Evolutionary conservation across 305 asterid genomes (phyloP).

Genomic region (Coffea humblotiana): DNA sequence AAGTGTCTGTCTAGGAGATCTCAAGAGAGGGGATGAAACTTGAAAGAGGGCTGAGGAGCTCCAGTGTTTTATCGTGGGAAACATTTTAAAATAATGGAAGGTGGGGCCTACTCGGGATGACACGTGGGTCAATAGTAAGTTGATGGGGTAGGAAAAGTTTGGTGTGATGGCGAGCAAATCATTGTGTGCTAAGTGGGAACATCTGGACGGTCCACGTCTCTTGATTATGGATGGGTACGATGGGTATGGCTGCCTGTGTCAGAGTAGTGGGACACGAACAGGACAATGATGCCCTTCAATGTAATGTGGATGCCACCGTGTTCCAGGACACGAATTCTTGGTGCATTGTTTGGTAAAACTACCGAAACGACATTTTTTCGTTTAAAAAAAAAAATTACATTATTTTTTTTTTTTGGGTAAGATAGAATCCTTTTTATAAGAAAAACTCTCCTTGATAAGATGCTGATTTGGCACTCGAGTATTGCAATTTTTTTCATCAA

Average conservation of each 20-base stretch:
- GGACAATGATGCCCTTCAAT: conserved; percentile 9
- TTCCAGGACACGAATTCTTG: no score
- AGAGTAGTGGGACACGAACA: conserved; percentile 14
- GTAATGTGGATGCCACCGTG: no score
- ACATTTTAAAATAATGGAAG: conserved; percentile 10
- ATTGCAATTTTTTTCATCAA: no score
- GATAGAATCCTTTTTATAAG: no score
- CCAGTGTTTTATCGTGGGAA: not conserved
- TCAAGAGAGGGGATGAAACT: not conserved
- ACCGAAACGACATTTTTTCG: no score
- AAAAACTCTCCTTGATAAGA: no score
- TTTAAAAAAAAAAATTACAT: no score
- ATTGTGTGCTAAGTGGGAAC: conserved; percentile 34
- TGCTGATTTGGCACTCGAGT: no score
- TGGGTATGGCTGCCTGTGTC: conserved; percentile 22
- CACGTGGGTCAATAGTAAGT: conserved; percentile 46
- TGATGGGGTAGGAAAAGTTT: conserved; percentile 41
- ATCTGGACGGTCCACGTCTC: conserved; percentile 46
- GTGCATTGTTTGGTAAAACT: no score
- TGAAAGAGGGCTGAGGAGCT: not conserved
- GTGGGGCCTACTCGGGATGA: conserved; percentile 18
- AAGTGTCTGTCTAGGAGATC: conserved; percentile 21
- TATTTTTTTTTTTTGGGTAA: no score
- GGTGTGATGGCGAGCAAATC: conserved; percentile 49
- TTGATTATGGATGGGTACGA: conserved; percentile 21